Percentiles rank a stretch among this genome's conserved stretches.
Evolutionary conservation across 2,329 filamentous ascomycete genomes (phyloP).

Genomic region (Blastomyces silverae): DNA sequence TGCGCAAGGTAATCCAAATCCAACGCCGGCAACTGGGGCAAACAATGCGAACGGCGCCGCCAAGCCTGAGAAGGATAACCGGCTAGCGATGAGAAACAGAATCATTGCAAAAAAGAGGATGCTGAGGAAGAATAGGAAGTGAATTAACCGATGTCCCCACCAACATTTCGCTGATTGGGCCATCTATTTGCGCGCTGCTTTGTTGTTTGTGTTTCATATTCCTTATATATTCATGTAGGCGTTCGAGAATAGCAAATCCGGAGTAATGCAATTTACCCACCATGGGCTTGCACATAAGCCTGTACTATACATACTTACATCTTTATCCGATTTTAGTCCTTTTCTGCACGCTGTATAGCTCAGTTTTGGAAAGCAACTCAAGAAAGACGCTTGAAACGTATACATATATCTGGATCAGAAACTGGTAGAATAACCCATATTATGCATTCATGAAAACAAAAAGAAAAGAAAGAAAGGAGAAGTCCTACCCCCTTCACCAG

Average conservation of each 20-base stretch:
- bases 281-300: background rate
- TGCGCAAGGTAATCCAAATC: conserved; percentile 1
- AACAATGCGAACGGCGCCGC: conserved; percentile 23
- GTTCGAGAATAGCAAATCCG: background rate
- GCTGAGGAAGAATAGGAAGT: conserved; percentile 59
- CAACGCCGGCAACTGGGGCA: conserved; percentile 16
- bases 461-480: background rate
- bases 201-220: conserved; percentile 3
- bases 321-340: background rate
- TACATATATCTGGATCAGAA: background rate
- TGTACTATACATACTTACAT: background rate
- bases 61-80: conserved; percentile 44
- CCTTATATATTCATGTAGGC: background rate
- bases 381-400: background rate
- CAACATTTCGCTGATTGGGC: background rate
- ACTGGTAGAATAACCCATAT: background rate
- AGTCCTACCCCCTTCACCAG: background rate
- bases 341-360: background rate
- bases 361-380: background rate
- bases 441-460: background rate
- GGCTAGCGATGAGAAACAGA: conserved; percentile 58
- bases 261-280: background rate
- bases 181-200: background rate
- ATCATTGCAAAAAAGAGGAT: conserved; percentile 82
- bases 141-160: conserved; percentile 23